phyloP scores from a whole-genome alignment of 148 eudicot species.

The Rhododendron ovatum region DNA sequence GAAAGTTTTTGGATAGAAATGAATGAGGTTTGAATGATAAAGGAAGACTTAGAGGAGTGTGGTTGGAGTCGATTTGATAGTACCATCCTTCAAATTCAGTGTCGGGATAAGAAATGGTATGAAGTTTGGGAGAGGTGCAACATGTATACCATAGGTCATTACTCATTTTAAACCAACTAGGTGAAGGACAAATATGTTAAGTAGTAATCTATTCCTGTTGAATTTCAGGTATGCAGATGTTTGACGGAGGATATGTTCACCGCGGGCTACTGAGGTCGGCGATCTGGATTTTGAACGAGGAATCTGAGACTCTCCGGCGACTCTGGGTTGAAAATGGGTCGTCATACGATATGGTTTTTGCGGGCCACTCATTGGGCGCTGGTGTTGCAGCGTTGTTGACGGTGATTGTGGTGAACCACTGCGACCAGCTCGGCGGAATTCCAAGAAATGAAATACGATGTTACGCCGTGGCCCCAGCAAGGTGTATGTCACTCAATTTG shows the following conservation, averaged over 20 bases:
- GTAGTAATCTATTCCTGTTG: neutral
- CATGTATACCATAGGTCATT: neutral
- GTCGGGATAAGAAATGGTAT: neutral
- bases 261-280: slow-evolving; percentile 81
- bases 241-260: slow-evolving; percentile 92
- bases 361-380: slow-evolving; percentile 22
- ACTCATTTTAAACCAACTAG: neutral
- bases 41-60: neutral
- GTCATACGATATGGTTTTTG: slow-evolving; percentile 47
- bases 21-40: neutral
- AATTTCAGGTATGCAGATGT: slow-evolving; percentile 43
- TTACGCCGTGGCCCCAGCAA: slow-evolving; percentile 71
- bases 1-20: neutral
- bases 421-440: slow-evolving; percentile 58
- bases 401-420: slow-evolving; percentile 33
- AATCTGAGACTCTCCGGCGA: slow-evolving; percentile 47
- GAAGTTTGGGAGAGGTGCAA: neutral
- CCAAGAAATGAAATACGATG: slow-evolving; percentile 54
- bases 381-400: slow-evolving; percentile 23
- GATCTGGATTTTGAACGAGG: slow-evolving; percentile 62
- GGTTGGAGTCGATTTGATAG: neutral
- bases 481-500: slow-evolving; percentile 93
- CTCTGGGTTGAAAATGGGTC: slow-evolving; percentile 71
- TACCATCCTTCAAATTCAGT: neutral
- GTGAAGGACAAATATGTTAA: neutral